These are phyloP conservation scores for Tuber indicum DNA, from an alignment of 495 filamentous ascomycete genomes.

Conservation along the genomic window DNA sequence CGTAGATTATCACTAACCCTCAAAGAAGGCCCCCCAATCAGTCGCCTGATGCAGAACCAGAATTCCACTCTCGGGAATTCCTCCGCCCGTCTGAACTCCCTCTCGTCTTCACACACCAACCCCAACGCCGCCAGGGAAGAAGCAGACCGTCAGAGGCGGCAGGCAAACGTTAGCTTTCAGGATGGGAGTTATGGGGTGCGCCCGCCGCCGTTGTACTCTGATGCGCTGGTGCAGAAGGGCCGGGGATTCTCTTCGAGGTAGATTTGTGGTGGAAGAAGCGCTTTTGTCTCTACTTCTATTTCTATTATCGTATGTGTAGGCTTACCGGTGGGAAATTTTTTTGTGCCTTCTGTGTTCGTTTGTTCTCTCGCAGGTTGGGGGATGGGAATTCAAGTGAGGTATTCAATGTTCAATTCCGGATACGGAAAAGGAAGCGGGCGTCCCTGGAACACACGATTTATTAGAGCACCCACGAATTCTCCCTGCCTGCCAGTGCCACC, in stretches of 20 bases:
- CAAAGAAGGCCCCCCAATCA: conserved; percentile 49
- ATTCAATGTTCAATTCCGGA: background rate
- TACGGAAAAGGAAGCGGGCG: background rate
- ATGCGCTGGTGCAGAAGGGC: conserved; percentile 39
- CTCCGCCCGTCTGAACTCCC: conserved; percentile 9
- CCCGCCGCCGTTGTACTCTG: conserved; percentile 40
- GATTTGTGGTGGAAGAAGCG: background rate
- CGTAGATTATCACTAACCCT: conserved; percentile 68
- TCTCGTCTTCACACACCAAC: conserved; percentile 16
- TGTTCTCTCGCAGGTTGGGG: background rate
- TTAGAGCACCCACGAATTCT: background rate
- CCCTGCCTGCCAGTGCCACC: background rate
- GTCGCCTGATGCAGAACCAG: conserved; percentile 17
- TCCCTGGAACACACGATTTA: background rate
- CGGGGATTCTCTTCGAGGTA: conserved; percentile 25
- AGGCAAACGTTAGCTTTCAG: conserved; percentile 39
- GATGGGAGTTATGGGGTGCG: conserved; percentile 40
- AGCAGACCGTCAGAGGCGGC: conserved; percentile 37
- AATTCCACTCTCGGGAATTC: conserved; percentile 3
- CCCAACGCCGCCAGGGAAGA: conserved; percentile 37
- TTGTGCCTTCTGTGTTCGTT: background rate
- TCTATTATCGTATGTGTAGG: background rate
- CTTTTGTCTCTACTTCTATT: background rate
- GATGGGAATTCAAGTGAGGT: background rate
- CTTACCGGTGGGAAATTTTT: background rate